These are phyloP conservation scores for Thalassiosira hispida DNA, from an alignment of 352 stramenopile genomes.

Conservation along the genomic window DNA sequence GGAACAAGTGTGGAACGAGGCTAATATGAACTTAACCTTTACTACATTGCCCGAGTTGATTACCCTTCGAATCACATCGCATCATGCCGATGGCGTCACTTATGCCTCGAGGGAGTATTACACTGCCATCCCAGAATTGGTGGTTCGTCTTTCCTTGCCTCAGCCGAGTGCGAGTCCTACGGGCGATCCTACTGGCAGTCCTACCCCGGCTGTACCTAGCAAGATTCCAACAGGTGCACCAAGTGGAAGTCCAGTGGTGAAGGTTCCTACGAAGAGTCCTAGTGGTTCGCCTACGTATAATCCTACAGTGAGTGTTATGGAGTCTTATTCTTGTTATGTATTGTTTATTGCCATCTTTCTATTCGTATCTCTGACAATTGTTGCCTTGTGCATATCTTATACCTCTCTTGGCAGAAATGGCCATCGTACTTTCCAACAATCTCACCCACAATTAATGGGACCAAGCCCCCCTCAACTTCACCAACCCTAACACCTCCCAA, in stretches of 20 bases:
- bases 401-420: neutral
- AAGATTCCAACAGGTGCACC: neutral
- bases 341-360: neutral
- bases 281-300: neutral
- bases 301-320: constrained; percentile 3
- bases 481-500: constrained; percentile 1
- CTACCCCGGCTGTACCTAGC: neutral
- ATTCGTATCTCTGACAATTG: neutral
- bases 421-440: constrained; percentile 6
- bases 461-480: constrained; percentile 3
- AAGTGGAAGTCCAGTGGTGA: neutral
- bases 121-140: constrained; percentile 26
- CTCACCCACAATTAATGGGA: constrained; percentile 11
- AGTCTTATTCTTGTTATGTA: neutral
- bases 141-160: constrained; percentile 24
- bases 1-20: constrained; percentile 26
- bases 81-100: constrained; percentile 27
- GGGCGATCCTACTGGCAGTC: constrained; percentile 1
- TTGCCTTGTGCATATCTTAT: neutral
- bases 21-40: constrained; percentile 4
- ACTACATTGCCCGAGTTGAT: neutral
- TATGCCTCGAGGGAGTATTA: constrained; percentile 34
- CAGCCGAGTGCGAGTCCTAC: constrained; percentile 14
- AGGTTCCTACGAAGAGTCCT: neutral
- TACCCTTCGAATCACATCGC: constrained; percentile 23